Conservation (phyloP, 768 basidiomycete species). For the Tylopilus plumbeoviolaceoides region DNA sequence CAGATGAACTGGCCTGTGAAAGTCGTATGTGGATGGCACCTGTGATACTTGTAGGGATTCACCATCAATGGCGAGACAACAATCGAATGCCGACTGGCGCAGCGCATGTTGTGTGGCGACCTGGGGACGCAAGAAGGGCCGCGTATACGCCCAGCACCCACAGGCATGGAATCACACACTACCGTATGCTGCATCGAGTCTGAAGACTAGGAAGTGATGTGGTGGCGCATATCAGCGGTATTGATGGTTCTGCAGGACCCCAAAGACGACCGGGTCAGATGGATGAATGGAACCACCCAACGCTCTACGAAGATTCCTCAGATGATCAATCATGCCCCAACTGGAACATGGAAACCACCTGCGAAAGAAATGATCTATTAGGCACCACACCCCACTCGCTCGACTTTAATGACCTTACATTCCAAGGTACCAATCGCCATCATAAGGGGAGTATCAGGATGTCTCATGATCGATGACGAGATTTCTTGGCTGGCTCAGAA, state of each 20-base stretch:
- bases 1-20: no score
- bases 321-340: background rate
- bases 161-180: background rate
- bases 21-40: no score
- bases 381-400: no score
- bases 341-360: background rate
- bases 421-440: background rate
- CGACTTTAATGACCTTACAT: background rate
- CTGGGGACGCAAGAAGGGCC: no score
- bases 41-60: no score
- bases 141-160: no score
- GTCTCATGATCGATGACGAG: background rate
- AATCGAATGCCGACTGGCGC: no score
- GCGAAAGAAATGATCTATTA: background rate
- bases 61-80: no score
- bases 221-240: no score
- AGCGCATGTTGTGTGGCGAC: no score
- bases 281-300: background rate
- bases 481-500: background rate
- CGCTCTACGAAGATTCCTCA: background rate
- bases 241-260: background rate
- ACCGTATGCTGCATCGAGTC: no score
- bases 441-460: background rate
- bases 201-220: no score
- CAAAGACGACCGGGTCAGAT: background rate